Percentiles rank a stretch among this genome's conserved stretches.
Evolutionary conservation across 1,284 basidiomycete genomes (phyloP).

Genomic region (Fomitopsis palustris): DNA sequence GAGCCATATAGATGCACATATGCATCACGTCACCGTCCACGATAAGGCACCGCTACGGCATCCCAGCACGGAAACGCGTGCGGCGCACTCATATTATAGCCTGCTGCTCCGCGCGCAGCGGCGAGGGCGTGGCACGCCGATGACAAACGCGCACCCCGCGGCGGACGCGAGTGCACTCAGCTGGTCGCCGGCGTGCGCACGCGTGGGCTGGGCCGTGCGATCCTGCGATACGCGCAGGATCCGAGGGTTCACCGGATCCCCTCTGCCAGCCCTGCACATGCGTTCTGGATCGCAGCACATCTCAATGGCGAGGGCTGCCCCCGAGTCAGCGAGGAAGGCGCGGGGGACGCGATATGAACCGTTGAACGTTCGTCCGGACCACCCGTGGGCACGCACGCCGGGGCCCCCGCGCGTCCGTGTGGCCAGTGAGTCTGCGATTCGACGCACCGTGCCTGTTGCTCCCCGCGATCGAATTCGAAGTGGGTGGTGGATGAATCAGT

Average conservation of each 20-base stretch:
- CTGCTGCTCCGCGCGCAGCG: too few relatives aligned
- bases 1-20: too few relatives aligned
- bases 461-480: neutral
- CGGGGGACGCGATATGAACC: neutral
- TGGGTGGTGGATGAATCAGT: neutral
- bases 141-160: neutral
- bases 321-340: too few relatives aligned
- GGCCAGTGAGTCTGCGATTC: too few relatives aligned
- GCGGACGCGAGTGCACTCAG: neutral
- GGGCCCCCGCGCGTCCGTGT: too few relatives aligned
- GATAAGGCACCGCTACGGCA: too few relatives aligned
- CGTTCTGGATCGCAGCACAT: neutral
- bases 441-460: neutral
- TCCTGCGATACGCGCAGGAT: neutral
- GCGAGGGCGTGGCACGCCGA: neutral
- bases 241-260: slow-evolving; percentile 1
- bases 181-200: neutral
- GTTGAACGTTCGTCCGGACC: neutral
- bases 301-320: neutral
- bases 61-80: too few relatives aligned
- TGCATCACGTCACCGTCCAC: too few relatives aligned
- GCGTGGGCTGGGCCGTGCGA: neutral
- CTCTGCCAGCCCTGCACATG: neutral
- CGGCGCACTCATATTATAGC: too few relatives aligned
- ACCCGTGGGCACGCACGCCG: neutral